Base-by-base conservation (phyloP, 2,329 filamentous ascomycete genomes). In the Fusarium sp. region DNA sequence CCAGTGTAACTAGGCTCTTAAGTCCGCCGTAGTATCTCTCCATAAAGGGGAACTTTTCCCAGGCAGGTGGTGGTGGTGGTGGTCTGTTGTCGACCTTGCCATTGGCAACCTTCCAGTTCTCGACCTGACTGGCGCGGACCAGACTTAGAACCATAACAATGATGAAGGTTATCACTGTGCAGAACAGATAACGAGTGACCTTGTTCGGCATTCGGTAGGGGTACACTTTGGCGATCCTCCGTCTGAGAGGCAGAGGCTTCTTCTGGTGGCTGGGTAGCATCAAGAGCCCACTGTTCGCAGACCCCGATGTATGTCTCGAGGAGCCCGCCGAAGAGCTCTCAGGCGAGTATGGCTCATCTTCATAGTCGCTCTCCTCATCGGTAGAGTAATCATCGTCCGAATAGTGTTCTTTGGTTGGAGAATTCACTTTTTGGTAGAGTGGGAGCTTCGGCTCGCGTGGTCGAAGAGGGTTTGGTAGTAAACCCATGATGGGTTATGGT, bases 1-100 rank as follows among this genome's bases (percentile, higher is more conserved):
- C 78, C 28, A 89, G 81, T 0, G 88, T 80, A 0, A 92, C 87
- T 65, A 99, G 76, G 0, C 87, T 91, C 68, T 90, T 86, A 62
- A 99, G 85, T 1, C 96, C 96, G 15, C 94, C 95, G 77, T 97
- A 96, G 77, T 97, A 99, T 67, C 94, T 87, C 63, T 90, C 91
- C 65, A 99, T 79, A 74, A 97, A 97, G 0, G 89, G 88, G 76
- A 97, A 98, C 11, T 86, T 87, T 77, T 97, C 92, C 94, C 94
- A 98, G 7, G 87, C 80, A 0, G 89, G 88, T 13, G 92, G 92
- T 20, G 89, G 87, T 0, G 87, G 79, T 0, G 88, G 84, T 13
- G 88, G 84, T 15, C 85, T 73, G 8, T 74, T 77, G 13, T 77
- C 74, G 7, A 80, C 77, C 50, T 77, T 78, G 59, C 83, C 85